Conservation (phyloP, 331 rosid genomes). For the Quercus tomentella region DNA sequence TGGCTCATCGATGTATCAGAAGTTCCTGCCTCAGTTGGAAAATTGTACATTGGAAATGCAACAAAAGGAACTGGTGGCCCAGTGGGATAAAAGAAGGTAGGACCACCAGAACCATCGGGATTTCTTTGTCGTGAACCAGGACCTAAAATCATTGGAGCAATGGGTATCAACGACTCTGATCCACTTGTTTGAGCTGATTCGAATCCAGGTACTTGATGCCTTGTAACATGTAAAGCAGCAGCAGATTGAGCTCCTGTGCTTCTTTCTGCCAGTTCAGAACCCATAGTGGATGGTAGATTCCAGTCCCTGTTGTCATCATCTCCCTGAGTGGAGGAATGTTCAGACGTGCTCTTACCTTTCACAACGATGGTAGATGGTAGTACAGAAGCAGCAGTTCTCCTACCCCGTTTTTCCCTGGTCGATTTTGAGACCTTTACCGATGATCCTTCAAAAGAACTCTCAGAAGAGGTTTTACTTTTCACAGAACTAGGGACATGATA, state of each 20-base stretch:
- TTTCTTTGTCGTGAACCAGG: constrained; percentile 72
- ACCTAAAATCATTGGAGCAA: constrained; percentile 69
- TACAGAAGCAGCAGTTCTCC: constrained; percentile 38
- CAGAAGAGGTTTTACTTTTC: constrained; percentile 72
- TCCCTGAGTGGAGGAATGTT: constrained; percentile 51
- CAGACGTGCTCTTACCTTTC: constrained; percentile 70
- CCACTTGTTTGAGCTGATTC: constrained; percentile 83
- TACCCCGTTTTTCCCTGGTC: constrained; percentile 71
- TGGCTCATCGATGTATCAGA: constrained; percentile 67
- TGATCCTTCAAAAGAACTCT: constrained; percentile 93
- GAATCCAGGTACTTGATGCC: constrained; percentile 64
- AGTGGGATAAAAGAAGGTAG: constrained; percentile 75
- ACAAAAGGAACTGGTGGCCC: constrained; percentile 97
- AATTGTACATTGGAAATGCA: constrained; percentile 64
- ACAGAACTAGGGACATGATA: constrained; percentile 54
- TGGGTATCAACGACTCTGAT: constrained; percentile 59
- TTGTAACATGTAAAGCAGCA: constrained; percentile 39
- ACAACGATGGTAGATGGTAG: constrained; percentile 42
- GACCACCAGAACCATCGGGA: constrained; percentile 53
- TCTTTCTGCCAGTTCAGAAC: constrained; percentile 60
- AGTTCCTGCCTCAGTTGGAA: constrained; percentile 53
- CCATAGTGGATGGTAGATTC: constrained; percentile 34
- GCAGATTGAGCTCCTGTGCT: constrained; percentile 39
- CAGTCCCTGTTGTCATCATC: constrained; percentile 77
- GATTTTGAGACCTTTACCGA: constrained; percentile 68